Evolutionary conservation across 1,139 yeast genomes (phyloP).

Genomic region (Blastobotrys ciferrii): DNA sequence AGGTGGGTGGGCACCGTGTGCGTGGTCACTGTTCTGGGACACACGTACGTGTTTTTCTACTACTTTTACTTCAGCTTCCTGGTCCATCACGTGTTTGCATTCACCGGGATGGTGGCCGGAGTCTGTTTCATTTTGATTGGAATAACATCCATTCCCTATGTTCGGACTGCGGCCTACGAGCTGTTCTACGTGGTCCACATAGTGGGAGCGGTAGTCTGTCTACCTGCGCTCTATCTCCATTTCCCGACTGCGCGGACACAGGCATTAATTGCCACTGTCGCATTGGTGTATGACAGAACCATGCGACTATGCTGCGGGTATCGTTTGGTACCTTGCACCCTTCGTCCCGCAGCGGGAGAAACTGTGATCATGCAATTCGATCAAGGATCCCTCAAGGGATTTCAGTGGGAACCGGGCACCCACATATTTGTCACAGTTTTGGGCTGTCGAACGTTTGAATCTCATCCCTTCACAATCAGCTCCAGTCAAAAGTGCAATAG

Average conservation of each 20-base stretch:
- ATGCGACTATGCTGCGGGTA: constrained; percentile 23
- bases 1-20: constrained; percentile 27
- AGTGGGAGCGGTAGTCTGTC: constrained; percentile 24
- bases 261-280: constrained; percentile 24
- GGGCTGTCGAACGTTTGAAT: constrained; percentile 24
- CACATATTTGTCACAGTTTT: constrained; percentile 29
- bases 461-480: constrained; percentile 24
- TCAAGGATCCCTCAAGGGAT: constrained; percentile 6
- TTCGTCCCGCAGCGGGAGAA: constrained; percentile 26
- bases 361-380: constrained; percentile 27
- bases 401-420: constrained; percentile 29
- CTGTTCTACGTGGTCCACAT: constrained; percentile 26
- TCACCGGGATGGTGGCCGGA: constrained; percentile 27
- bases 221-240: constrained; percentile 28
- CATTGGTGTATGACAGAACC: constrained; percentile 27
- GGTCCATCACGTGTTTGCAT: constrained; percentile 24
- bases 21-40: constrained; percentile 22
- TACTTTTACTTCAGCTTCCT: constrained; percentile 25
- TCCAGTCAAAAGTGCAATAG: constrained; percentile 24
- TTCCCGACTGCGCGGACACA: constrained; percentile 26
- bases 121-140: constrained; percentile 24
- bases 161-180: constrained; percentile 24
- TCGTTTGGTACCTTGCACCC: constrained; percentile 21
- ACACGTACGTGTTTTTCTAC: constrained; percentile 23
- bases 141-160: constrained; percentile 18